Evolutionary conservation across 106 monocot species (phyloP).

Genomic region (Allium fistulosum): DNA sequence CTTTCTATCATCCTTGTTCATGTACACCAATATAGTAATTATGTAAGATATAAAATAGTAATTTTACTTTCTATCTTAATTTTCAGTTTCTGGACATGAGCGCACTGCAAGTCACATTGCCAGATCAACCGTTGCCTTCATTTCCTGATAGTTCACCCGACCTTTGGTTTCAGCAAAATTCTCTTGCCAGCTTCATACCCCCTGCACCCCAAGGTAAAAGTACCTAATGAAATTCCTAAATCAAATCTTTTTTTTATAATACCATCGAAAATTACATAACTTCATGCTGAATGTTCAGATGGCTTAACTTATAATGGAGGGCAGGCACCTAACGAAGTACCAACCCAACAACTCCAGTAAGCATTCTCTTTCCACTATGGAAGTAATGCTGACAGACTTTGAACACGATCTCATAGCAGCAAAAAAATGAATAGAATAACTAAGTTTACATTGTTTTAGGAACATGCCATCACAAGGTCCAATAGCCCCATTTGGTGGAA

Average conservation of each 20-base stretch:
- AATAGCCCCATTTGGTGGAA: conserved; percentile 39
- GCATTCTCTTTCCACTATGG: neutral
- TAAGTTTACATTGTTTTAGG: conserved; percentile 7
- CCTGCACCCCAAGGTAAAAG: conserved; percentile 11
- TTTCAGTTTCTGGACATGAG: conserved; percentile 15
- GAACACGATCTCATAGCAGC: too few relatives aligned
- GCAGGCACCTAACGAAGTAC: conserved; percentile 13
- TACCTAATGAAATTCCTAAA: neutral
- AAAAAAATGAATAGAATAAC: too few relatives aligned
- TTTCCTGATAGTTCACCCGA: conserved; percentile 11
- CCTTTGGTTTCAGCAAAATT: conserved; percentile 15
- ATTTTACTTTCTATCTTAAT: neutral
- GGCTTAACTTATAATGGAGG: conserved; percentile 15
- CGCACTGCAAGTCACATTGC: conserved; percentile 11
- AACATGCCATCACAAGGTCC: conserved; percentile 23
- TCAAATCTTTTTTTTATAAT: neutral
- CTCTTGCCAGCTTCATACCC: conserved; percentile 1
- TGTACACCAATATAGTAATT: too few relatives aligned
- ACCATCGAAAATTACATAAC: neutral
- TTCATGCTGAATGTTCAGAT: conserved; percentile 3
- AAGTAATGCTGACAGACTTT: too few relatives aligned
- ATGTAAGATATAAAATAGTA: too few relatives aligned
- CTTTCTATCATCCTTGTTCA: too few relatives aligned
- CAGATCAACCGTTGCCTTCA: conserved; percentile 9
- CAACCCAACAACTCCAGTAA: conserved; percentile 31